These are phyloP conservation scores for Earliella scabrosa DNA, from an alignment of 1,284 basidiomycete genomes.

Conservation along the genomic window DNA sequence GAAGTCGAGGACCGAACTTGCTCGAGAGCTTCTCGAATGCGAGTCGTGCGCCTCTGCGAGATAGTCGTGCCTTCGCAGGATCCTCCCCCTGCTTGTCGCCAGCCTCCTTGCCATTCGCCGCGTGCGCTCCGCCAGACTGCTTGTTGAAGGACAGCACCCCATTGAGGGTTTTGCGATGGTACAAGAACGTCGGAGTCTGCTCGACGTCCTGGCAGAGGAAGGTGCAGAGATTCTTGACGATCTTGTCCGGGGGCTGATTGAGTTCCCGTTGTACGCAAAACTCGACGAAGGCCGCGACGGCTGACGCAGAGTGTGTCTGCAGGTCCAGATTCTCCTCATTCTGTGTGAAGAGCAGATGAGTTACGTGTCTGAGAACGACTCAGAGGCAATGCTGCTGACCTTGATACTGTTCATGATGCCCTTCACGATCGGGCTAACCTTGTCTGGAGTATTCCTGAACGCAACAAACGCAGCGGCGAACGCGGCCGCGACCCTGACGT, in stretches of 20 bases:
- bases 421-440: constrained; percentile 96
- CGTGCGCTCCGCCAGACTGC: constrained; percentile 32
- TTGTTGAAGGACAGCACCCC: constrained; percentile 82
- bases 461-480: constrained; percentile 93
- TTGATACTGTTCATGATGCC: constrained; percentile 99
- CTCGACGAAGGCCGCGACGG: constrained; percentile 88
- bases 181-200: constrained; percentile 88
- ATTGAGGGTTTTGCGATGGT: constrained; percentile 58
- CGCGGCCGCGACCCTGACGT: constrained; percentile 86
- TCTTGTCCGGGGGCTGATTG: constrained; percentile 82
- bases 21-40: constrained; percentile 83
- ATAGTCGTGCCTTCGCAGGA: constrained; percentile 57
- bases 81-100: constrained; percentile 49
- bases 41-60: constrained; percentile 83
- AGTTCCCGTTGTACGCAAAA: constrained; percentile 78
- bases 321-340: constrained; percentile 90
- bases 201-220: constrained; percentile 94
- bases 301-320: constrained; percentile 87
- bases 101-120: constrained; percentile 49
- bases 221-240: constrained; percentile 96
- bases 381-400: constrained; percentile 46
- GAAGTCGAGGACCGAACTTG: constrained; percentile 76
- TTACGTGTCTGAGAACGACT: neutral
- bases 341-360: constrained; percentile 44
- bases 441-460: constrained; percentile 83